Evolutionary conservation across 2,329 filamentous ascomycete species (phyloP).

Genomic region (Claviceps capensis): DNA sequence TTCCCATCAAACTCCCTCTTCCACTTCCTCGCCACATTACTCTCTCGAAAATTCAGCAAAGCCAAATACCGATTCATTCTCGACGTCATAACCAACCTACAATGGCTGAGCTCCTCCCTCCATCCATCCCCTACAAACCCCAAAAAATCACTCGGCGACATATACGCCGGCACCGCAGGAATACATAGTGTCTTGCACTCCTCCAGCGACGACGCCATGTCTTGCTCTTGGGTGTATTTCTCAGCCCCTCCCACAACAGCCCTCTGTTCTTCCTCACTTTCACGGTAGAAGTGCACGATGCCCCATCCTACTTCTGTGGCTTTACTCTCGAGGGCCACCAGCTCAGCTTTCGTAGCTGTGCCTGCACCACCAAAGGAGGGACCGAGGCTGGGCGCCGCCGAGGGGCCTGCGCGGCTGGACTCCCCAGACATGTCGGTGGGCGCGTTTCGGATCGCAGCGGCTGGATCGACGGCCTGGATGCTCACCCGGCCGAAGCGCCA

Average conservation of each 20-base stretch:
- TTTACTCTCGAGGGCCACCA: conserved; percentile 54
- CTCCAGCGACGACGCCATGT: conserved; percentile 24
- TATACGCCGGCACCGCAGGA: conserved; percentile 84
- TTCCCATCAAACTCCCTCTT: conserved; percentile 82
- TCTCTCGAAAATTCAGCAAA: conserved; percentile 80
- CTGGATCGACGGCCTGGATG: conserved; percentile 69
- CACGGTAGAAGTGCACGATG: conserved; percentile 85
- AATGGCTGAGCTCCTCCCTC: conserved; percentile 77
- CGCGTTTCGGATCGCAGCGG: conserved; percentile 9
- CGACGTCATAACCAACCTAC: conserved; percentile 83
- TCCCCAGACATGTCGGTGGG: conserved; percentile 19
- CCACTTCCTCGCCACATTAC: conserved; percentile 63
- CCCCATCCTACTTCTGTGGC: conserved; percentile 80
- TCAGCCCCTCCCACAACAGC: conserved; percentile 24
- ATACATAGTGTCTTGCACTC: conserved; percentile 85
- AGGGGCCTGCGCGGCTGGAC: conserved; percentile 28
- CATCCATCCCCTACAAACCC: conserved; percentile 86
- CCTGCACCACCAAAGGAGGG: conserved; percentile 46
- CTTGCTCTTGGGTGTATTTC: conserved; percentile 12
- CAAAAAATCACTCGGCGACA: conserved; percentile 80
- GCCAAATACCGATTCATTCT: conserved; percentile 88
- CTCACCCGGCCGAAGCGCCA: conserved; percentile 71
- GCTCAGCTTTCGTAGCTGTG: conserved; percentile 71
- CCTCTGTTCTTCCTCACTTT: conserved; percentile 59
- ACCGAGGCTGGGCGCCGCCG: conserved; percentile 38